phyloP scores from a whole-genome alignment of 2,329 filamentous ascomycete species.

The Paraphaeosphaeria minitans region DNA sequence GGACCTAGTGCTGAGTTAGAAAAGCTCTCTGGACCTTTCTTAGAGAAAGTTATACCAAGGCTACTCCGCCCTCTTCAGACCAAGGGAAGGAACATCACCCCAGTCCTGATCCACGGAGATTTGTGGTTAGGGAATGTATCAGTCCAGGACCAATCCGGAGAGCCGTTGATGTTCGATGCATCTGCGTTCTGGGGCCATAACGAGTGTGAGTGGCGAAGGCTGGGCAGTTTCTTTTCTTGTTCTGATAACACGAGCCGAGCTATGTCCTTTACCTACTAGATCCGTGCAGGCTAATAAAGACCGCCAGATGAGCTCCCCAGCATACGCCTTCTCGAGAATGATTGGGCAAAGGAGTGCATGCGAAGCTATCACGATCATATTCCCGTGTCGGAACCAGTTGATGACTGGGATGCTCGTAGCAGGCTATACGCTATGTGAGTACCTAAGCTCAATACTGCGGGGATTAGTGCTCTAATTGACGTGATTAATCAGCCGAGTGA shows the following conservation, averaged over 20 bases:
- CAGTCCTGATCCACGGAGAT: slow-evolving; percentile 37
- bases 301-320: not conserved
- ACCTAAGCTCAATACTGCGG: too few species aligned
- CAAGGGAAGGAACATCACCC: slow-evolving; percentile 29
- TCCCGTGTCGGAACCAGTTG: slow-evolving; percentile 7
- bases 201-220: slow-evolving; percentile 9
- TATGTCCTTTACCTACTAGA: not conserved
- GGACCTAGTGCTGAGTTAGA: not conserved
- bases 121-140: slow-evolving; percentile 38
- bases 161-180: slow-evolving; percentile 14
- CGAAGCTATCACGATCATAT: slow-evolving; percentile 11
- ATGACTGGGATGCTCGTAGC: slow-evolving; percentile 14
- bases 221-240: too few species aligned
- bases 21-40: slow-evolving; percentile 8
- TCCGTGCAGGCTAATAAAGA: not conserved
- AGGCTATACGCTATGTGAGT: slow-evolving; percentile 11
- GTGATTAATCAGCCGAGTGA: too few species aligned
- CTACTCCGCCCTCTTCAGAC: slow-evolving; percentile 41
- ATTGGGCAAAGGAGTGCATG: not conserved
- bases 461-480: too few species aligned
- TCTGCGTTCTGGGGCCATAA: slow-evolving; percentile 10
- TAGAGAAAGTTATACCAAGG: slow-evolving; percentile 39
- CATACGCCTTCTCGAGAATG: not conserved
- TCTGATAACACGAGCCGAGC: too few species aligned
- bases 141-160: not conserved